These are phyloP conservation scores for Adansonia madagascariensis DNA, from an alignment of 441 rosid species.

Conservation along the genomic window DNA sequence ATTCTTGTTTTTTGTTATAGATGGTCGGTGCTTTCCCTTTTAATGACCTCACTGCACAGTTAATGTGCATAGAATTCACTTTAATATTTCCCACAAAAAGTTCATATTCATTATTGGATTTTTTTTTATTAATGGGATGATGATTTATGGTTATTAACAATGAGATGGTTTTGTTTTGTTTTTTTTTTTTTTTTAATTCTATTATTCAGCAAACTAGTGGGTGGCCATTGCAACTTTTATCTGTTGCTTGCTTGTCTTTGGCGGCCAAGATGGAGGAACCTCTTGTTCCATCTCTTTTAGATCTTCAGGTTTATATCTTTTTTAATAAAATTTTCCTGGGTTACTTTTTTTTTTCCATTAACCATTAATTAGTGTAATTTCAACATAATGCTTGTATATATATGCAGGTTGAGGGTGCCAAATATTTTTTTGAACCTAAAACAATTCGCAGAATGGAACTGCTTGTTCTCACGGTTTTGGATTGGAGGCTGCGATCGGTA, in stretches of 20 bases:
- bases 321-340: neutral
- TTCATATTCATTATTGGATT: neutral
- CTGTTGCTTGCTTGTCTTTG: constrained; percentile 89
- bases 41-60: neutral
- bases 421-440: constrained; percentile 74
- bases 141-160: neutral
- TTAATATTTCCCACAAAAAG: neutral
- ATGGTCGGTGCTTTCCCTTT: neutral
- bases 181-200: constrained; percentile 8
- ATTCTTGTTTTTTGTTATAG: too few relatives aligned
- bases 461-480: constrained; percentile 74
- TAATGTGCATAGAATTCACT: neutral
- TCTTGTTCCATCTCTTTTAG: constrained; percentile 76
- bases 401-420: constrained; percentile 70
- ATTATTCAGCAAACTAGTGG: constrained; percentile 62
- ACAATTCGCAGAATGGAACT: constrained; percentile 91
- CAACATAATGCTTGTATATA: neutral
- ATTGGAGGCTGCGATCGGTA: constrained; percentile 93
- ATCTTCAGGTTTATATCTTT: constrained; percentile 65
- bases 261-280: constrained; percentile 99
- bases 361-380: neutral
- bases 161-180: constrained; percentile 2
- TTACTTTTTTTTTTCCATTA: neutral
- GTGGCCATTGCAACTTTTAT: constrained; percentile 91
- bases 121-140: neutral